Evolutionary conservation across 306 rosid genomes (phyloP).

Genomic region (Senna siamea): DNA sequence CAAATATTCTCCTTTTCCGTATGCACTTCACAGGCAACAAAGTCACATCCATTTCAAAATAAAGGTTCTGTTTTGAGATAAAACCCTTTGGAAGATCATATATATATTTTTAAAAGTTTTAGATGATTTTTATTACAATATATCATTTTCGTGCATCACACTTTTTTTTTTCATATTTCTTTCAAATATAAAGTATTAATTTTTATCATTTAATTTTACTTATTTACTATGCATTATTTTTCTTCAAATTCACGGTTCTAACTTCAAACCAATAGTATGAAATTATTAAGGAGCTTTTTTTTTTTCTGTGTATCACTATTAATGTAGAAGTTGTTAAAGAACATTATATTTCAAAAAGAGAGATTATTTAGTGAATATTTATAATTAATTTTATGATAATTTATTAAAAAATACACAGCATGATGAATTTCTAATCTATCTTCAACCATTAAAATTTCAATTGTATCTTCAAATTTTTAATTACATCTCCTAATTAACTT

Average conservation of each 20-base stretch:
- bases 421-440: conserved; percentile 35
- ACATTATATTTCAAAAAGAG: too few relatives aligned
- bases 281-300: too few relatives aligned
- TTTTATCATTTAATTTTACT: background rate
- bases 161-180: too few relatives aligned
- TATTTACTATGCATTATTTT: too few relatives aligned
- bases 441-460: conserved; percentile 34
- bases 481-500: too few relatives aligned
- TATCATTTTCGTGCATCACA: background rate
- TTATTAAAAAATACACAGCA: too few relatives aligned
- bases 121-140: background rate
- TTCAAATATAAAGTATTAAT: too few relatives aligned
- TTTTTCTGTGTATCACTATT: too few relatives aligned
- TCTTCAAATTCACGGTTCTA: background rate
- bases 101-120: conserved; percentile 3
- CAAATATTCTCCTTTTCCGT: conserved; percentile 28
- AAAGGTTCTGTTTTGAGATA: conserved; percentile 34
- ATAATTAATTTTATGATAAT: too few relatives aligned
- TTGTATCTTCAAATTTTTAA: too few relatives aligned
- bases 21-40: conserved; percentile 53
- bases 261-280: background rate
- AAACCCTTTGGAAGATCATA: conserved; percentile 44
- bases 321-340: too few relatives aligned
- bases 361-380: too few relatives aligned
- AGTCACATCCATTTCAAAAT: conserved; percentile 33